Evolutionary conservation across 2,329 filamentous ascomycete genomes (phyloP), one percentile per base, ranked within the genome.

Genomic region (Dendrostoma leiphaemia): DNA sequence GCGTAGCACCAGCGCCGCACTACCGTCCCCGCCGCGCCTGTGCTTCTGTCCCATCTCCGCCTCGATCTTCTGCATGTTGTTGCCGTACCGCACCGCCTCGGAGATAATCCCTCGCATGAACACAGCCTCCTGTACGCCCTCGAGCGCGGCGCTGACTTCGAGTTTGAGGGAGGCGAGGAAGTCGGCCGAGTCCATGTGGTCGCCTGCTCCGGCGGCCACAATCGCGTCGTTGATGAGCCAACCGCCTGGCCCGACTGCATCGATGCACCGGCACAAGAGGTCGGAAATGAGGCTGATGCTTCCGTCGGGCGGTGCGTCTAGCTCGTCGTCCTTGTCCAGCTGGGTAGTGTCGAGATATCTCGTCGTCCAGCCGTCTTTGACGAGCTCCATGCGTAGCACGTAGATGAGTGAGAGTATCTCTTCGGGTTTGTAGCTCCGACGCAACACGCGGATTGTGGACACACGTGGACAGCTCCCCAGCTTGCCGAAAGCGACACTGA

Each of bases 301-400:
- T 47, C 83, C 82, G 62, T 91, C 85, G 19, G 86, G 82, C 0
- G 84, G 81, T 3, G 76, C 73, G 13, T 74, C 67, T 10, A 69
- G 67, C 7, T 78, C 75, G n/a, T 73, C 70, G 23, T 74, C 69
- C 13, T 69, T 63, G 35, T 81, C 76, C 28, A 77, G 72, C 48
- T 74, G 69, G 15, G 79, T 78, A 10, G 73, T 69, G 62, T 89
- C 86, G 34, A 89, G 71, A 67, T 91, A 91, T 21, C 82, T 78
- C 17, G 84, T 82, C 0, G 87, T 90, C 89, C 89, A 93, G 29
- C 86, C 85, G 54, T 89, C 89, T 60, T 85, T 83, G 48, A 85
- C 82, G 43, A 93, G 77, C 70, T 92, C 88, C 59, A 87, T 78
- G 53, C 89, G 84, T 28, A 93, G 76, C 6, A 91, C 76, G 60